These are phyloP conservation scores for Asterophora parasitica DNA, from an alignment of 768 basidiomycete genomes.

Conservation along the genomic window DNA sequence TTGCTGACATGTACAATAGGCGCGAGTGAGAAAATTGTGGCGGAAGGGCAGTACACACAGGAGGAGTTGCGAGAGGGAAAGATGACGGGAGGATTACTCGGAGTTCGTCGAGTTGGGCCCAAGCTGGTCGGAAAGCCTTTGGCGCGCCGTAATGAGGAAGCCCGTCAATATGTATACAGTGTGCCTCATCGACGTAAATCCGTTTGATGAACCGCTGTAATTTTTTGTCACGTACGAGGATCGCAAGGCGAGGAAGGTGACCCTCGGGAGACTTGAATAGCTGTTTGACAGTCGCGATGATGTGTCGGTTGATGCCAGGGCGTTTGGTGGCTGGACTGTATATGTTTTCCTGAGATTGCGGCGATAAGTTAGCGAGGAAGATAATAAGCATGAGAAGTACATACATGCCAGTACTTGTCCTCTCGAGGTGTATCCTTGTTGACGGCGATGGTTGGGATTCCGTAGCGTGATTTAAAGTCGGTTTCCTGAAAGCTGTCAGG, in stretches of 20 bases:
- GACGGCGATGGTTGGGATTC: constrained; percentile 17
- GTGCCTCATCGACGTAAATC: constrained; percentile 23
- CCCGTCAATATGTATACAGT: constrained; percentile 19
- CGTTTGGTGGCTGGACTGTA: background rate
- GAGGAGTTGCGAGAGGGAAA: too few relatives aligned
- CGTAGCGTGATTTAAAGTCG: constrained; percentile 17
- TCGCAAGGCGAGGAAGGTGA: constrained; percentile 7
- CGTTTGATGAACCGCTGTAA: constrained; percentile 7
- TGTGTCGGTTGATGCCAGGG: constrained; percentile 3
- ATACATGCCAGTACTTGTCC: constrained; percentile 16
- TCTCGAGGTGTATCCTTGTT: constrained; percentile 22
- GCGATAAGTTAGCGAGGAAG: too few relatives aligned
- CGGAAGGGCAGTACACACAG: too few relatives aligned
- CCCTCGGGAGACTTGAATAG: constrained; percentile 16
- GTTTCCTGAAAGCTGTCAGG: constrained; percentile 7
- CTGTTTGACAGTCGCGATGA: constrained; percentile 20
- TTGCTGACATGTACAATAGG: too few relatives aligned
- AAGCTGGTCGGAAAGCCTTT: constrained; percentile 21
- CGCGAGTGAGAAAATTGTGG: too few relatives aligned
- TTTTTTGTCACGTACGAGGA: constrained; percentile 1
- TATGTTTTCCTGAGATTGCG: constrained; percentile 6
- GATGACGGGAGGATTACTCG: too few relatives aligned
- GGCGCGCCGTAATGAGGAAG: constrained; percentile 15
- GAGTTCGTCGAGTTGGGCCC: constrained; percentile 11
- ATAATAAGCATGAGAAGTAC: background rate